These are phyloP conservation scores for Geosmithia morbida DNA, from an alignment of 2,329 filamentous ascomycete species.

Conservation along the genomic window DNA sequence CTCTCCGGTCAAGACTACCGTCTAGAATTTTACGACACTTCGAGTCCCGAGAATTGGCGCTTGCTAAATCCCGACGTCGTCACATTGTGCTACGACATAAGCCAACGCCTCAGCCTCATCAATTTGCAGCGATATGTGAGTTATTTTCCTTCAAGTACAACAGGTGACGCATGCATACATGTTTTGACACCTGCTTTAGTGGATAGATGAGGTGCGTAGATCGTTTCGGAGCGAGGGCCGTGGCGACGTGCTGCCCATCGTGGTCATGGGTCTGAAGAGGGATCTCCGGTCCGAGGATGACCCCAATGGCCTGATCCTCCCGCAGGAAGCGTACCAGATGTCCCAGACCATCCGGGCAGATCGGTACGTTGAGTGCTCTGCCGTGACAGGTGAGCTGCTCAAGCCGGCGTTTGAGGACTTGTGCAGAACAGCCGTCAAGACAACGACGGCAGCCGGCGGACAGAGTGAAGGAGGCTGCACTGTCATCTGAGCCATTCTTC, in stretches of 20 bases:
- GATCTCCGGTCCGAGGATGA: slow-evolving; percentile 43
- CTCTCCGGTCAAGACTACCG: slow-evolving; percentile 23
- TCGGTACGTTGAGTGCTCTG: slow-evolving; percentile 50
- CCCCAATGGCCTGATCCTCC: slow-evolving; percentile 45
- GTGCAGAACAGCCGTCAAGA: slow-evolving; percentile 37
- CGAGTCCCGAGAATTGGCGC: slow-evolving; percentile 42
- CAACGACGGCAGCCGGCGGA: slow-evolving; percentile 27
- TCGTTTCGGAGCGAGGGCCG: slow-evolving; percentile 21
- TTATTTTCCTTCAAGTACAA: slow-evolving; percentile 4
- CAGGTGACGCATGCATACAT: neutral
- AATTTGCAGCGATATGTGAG: slow-evolving; percentile 42
- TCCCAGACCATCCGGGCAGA: slow-evolving; percentile 46
- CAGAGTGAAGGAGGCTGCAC: slow-evolving; percentile 41
- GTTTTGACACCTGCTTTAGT: slow-evolving; percentile 20
- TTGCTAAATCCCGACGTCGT: slow-evolving; percentile 42
- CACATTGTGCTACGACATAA: slow-evolving; percentile 48
- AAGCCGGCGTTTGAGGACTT: slow-evolving; percentile 45
- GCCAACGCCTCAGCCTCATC: slow-evolving; percentile 39
- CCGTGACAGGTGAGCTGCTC: slow-evolving; percentile 43
- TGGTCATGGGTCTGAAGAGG: slow-evolving; percentile 45
- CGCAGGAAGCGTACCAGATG: slow-evolving; percentile 42
- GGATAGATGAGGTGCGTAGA: slow-evolving; percentile 38
- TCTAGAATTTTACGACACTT: slow-evolving; percentile 46
- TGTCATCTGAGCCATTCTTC: slow-evolving; percentile 24
- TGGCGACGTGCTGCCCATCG: slow-evolving; percentile 33